Conservation (phyloP, 1,284 basidiomycete species). For the Trichosporon inkin region DNA sequence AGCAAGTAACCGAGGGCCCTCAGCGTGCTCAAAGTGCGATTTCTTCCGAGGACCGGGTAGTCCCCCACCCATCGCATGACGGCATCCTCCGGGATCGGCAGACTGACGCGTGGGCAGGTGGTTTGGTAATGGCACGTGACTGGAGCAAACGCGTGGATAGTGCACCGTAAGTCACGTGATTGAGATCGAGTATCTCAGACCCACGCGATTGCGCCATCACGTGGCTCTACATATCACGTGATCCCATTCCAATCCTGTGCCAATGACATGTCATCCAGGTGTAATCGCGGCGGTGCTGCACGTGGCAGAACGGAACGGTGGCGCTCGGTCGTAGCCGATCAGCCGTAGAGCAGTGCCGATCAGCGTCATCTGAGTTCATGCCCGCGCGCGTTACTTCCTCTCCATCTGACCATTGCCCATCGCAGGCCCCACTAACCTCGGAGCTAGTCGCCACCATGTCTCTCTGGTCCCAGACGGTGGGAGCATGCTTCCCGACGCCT, state of each 20-base stretch:
- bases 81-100: no score
- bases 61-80: no score
- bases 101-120: no score
- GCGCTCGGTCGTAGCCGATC: conserved; percentile 5
- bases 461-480: conserved; percentile 1
- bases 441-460: conserved; percentile 3
- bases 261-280: no score
- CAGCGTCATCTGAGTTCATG: not conserved
- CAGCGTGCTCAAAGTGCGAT: not conserved
- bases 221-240: no score
- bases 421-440: not conserved
- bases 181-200: no score
- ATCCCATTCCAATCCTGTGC: no score
- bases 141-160: no score
- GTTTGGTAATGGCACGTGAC: no score
- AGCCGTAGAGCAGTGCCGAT: not conserved
- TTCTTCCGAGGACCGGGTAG: not conserved
- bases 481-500: conserved; percentile 11
- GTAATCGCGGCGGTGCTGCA: no score
- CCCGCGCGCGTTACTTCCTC: conserved; percentile 2
- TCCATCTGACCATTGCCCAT: not conserved
- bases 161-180: no score
- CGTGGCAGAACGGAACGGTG: not conserved
- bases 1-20: not conserved
- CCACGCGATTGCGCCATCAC: no score